These are phyloP conservation scores for Aspergillus tanneri DNA, from an alignment of 2,329 filamentous ascomycete species.

Conservation along the genomic window DNA sequence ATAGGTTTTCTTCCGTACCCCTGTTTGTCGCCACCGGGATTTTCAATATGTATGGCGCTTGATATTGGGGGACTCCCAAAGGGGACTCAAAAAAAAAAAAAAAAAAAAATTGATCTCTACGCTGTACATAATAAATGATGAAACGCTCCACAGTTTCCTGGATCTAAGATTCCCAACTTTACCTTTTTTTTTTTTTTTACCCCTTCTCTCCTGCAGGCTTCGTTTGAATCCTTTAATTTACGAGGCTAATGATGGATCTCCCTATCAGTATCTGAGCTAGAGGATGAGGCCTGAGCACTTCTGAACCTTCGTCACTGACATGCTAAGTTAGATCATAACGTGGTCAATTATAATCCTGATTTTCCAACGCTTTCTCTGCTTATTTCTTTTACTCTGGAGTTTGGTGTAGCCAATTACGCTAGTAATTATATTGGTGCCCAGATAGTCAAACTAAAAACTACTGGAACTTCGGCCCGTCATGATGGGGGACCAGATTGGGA, in stretches of 20 bases:
- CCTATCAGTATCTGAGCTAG: not conserved
- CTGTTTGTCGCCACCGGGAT: constrained; percentile 5
- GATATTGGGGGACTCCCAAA: not conserved
- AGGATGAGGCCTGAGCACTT: constrained; percentile 20
- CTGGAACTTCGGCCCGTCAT: constrained; percentile 14
- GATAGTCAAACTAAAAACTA: not conserved
- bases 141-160: too few species aligned
- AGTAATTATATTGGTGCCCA: not conserved
- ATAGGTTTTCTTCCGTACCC: not conserved
- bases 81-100: not conserved
- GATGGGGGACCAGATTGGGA: constrained; percentile 14
- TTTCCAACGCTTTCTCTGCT: not conserved
- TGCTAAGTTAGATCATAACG: constrained; percentile 6
- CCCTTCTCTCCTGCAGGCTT: not conserved
- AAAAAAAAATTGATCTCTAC: not conserved
- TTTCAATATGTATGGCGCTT: constrained; percentile 1
- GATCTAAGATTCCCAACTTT: too few species aligned
- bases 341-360: not conserved
- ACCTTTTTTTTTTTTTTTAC: not conserved
- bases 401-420: not conserved
- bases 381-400: not conserved
- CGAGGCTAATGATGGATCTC: not conserved
- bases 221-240: too few species aligned
- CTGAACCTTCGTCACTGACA: not conserved
- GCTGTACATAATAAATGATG: too few species aligned